Percentiles rank a stretch among this genome's conserved stretches.
Conservation (phyloP, 2,329 filamentous ascomycete genomes). For the Cadophora luteo-olivacea region DNA sequence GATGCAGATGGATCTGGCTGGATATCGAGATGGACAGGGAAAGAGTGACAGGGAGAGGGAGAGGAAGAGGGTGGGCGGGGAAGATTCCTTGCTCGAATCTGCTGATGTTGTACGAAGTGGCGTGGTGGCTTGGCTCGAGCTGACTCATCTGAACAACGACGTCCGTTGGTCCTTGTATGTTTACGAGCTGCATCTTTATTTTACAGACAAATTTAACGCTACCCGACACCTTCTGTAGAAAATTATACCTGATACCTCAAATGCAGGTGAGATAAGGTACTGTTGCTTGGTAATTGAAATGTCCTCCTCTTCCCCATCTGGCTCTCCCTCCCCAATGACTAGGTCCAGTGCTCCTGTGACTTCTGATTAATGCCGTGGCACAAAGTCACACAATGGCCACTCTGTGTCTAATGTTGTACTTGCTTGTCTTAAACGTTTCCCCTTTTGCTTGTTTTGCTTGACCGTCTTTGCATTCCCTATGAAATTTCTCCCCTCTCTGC, state of each 20-base stretch:
- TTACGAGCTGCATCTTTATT: neutral
- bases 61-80: neutral
- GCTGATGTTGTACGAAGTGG: neutral
- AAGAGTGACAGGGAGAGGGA: neutral
- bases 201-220: neutral
- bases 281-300: neutral
- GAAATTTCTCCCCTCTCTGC: neutral
- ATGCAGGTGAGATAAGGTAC: neutral
- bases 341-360: neutral
- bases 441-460: conserved; percentile 2
- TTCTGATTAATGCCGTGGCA: conserved; percentile 5
- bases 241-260: neutral
- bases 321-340: too few relatives aligned
- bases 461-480: conserved; percentile 3
- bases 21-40: neutral
- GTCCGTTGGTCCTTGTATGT: neutral
- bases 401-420: neutral
- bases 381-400: conserved; percentile 15
- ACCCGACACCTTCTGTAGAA: neutral
- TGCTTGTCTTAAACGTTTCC: conserved; percentile 4
- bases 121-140: conserved; percentile 1
- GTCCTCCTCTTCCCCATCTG: neutral
- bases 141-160: conserved; percentile 1
- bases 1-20: neutral
- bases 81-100: neutral